phyloP scores from a whole-genome alignment of 257 asterid genomes.

The Linaria vulgaris region DNA sequence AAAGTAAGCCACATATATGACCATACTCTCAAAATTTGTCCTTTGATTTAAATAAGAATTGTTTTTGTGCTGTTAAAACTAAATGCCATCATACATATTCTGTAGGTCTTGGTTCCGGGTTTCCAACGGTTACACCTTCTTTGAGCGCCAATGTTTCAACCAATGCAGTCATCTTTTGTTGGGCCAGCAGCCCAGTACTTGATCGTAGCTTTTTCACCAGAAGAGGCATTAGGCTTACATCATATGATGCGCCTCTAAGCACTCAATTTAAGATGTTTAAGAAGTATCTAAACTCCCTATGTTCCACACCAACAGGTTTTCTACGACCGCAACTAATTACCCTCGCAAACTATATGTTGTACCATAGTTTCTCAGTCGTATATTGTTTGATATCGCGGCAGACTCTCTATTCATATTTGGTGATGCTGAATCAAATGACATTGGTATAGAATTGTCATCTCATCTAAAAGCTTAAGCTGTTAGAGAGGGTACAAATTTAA shows the following conservation, averaged over 20 bases:
- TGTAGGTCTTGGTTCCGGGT: slow-evolving; percentile 23
- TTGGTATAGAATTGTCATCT: too few species aligned
- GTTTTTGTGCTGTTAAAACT: too few species aligned
- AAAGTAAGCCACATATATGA: too few species aligned
- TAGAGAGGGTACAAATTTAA: too few species aligned
- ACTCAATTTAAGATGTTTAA: too few species aligned
- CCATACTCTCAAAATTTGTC: too few species aligned
- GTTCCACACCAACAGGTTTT: slow-evolving; percentile 21
- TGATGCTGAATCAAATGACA: slow-evolving; percentile 30
- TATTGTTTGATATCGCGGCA: not conserved
- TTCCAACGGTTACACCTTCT: slow-evolving; percentile 25
- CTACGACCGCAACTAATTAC: not conserved
- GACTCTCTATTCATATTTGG: slow-evolving; percentile 29
- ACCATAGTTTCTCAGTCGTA: not conserved
- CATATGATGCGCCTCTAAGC: too few species aligned
- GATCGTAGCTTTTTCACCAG: not conserved
- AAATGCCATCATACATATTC: not conserved
- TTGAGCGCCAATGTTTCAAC: slow-evolving; percentile 18
- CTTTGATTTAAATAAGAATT: too few species aligned
- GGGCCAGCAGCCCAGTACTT: slow-evolving; percentile 30
- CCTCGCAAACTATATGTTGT: not conserved
- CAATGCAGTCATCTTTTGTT: slow-evolving; percentile 29
- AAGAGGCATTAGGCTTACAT: too few species aligned
- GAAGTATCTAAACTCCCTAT: slow-evolving; percentile 9
- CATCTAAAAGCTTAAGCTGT: too few species aligned